Conservation (phyloP, 164 flowering plant genomes). For the Vitis cinerea region DNA sequence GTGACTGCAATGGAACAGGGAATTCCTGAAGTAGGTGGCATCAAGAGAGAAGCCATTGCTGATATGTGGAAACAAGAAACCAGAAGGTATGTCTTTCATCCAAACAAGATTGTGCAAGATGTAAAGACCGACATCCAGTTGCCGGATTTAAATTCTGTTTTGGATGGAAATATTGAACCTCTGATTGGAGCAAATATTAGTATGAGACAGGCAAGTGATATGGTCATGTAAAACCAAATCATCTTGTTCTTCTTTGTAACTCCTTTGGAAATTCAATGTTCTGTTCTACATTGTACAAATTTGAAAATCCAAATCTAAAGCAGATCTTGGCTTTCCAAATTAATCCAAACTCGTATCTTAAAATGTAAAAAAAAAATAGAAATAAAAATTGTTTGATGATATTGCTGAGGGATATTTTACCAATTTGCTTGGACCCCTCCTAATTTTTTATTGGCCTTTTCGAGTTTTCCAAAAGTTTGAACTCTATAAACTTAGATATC, state of each 20-base stretch:
- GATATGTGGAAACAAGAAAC: conserved; percentile 43
- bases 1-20: conserved; percentile 54
- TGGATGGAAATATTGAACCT: conserved; percentile 79
- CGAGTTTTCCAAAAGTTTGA: no score
- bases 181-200: conserved; percentile 68
- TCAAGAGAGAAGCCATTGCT: conserved; percentile 34
- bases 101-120: conserved; percentile 73
- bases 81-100: conserved; percentile 62
- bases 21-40: conserved; percentile 36
- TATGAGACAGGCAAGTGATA: conserved; percentile 45
- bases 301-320: no score
- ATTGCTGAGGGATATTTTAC: no score
- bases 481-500: no score
- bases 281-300: background rate
- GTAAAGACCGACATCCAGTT: conserved; percentile 66
- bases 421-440: no score
- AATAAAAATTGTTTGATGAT: no score
- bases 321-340: no score
- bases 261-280: background rate
- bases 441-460: no score
- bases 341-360: no score
- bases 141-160: conserved; percentile 58
- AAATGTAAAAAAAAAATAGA: no score
- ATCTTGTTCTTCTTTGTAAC: background rate
- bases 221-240: background rate